Conservation (phyloP, 345 rosid genomes). For the Eucalyptus cloeziana region DNA sequence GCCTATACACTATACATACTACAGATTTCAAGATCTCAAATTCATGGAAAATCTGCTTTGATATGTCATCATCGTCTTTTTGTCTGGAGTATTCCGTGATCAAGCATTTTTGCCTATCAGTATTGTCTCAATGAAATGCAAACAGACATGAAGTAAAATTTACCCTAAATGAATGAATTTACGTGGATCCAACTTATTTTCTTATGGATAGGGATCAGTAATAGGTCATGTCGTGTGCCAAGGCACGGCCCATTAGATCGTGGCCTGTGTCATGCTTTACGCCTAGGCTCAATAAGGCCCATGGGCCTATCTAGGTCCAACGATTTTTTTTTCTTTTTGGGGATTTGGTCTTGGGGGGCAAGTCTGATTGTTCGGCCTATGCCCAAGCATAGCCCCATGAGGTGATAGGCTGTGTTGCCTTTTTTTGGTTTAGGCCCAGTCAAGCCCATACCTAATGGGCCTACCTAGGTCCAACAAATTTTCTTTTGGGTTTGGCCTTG, state of each 20-base stretch:
- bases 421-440: too few relatives aligned
- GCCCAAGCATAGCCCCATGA: too few relatives aligned
- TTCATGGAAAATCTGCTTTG: background rate
- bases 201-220: background rate
- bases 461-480: too few relatives aligned
- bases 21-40: background rate
- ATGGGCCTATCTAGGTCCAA: background rate
- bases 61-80: rapidly evolving
- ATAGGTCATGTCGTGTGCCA: background rate
- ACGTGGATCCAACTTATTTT: background rate
- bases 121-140: too few relatives aligned
- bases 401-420: too few relatives aligned
- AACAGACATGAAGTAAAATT: rapidly evolving
- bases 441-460: too few relatives aligned
- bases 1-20: background rate
- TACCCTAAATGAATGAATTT: too few relatives aligned
- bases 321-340: too few relatives aligned
- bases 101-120: background rate
- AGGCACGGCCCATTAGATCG: background rate
- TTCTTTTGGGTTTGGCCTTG: too few relatives aligned
- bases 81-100: rapidly evolving
- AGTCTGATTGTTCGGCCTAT: too few relatives aligned
- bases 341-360: too few relatives aligned
- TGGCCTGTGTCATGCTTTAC: background rate
- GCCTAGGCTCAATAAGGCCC: rapidly evolving